Percentiles rank a stretch among this genome's conserved stretches.
These are phyloP conservation scores for Vigna reflexopilosa DNA, from an alignment of 306 rosid genomes.

Conservation along the genomic window DNA sequence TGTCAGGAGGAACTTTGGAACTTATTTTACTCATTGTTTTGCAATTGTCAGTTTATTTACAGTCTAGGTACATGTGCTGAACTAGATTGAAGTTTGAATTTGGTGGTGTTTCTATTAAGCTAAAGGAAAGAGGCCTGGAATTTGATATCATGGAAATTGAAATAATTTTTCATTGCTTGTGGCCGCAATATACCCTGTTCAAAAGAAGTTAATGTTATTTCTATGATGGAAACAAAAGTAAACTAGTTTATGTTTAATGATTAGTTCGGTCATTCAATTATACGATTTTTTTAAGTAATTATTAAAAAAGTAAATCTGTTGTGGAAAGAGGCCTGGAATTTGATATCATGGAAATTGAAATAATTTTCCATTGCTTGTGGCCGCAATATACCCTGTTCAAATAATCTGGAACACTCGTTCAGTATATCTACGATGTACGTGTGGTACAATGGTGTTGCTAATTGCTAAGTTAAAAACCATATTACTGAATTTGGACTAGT, in stretches of 20 bases:
- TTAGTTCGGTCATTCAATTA: too few species aligned
- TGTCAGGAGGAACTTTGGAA: slow-evolving; percentile 14
- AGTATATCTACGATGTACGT: background rate
- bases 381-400: background rate
- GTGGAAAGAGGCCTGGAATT: slow-evolving; percentile 4
- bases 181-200: too few species aligned
- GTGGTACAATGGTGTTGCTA: background rate
- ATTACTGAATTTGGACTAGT: background rate
- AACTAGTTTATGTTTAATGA: too few species aligned
- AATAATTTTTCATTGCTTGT: background rate
- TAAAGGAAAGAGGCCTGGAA: slow-evolving; percentile 16
- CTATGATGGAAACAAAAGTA: too few species aligned
- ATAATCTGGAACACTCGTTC: background rate
- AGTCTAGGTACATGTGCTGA: background rate
- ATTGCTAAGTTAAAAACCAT: slow-evolving; percentile 29
- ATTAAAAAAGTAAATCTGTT: too few species aligned
- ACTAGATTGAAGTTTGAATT: slow-evolving; percentile 1
- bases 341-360: background rate
- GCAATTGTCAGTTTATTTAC: slow-evolving; percentile 1
- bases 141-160: background rate
- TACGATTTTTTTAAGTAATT: too few species aligned
- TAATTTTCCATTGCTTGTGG: background rate
- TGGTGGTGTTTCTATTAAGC: background rate
- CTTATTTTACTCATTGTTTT: slow-evolving; percentile 9
- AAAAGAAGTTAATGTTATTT: too few species aligned